Percentiles rank a stretch among this genome's conserved stretches.
Conservation (phyloP, 305 asterid genomes). For the Ilex paraguariensis region DNA sequence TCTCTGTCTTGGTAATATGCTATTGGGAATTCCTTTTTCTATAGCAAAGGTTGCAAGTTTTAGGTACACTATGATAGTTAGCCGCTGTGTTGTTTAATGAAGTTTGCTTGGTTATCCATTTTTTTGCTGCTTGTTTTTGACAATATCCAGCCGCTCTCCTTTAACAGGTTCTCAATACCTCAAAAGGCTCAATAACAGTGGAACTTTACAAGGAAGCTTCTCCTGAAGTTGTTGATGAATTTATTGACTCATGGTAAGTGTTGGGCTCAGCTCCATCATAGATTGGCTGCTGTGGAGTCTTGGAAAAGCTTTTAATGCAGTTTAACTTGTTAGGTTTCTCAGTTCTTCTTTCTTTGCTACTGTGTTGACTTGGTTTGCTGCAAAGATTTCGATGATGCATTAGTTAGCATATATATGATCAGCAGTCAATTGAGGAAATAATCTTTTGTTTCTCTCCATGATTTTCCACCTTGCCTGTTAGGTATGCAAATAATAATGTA, state of each 20-base stretch:
- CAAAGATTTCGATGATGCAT: not conserved
- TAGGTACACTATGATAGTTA: too few relatives aligned
- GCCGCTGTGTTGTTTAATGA: not conserved
- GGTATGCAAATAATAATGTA: too few relatives aligned
- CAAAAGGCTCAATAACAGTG: slow-evolving; percentile 75
- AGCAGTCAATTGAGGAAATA: not conserved
- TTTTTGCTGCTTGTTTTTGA: slow-evolving; percentile 6
- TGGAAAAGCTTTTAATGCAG: slow-evolving; percentile 6
- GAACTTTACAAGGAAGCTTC: slow-evolving; percentile 89
- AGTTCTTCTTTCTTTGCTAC: slow-evolving; percentile 1
- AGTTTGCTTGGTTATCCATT: slow-evolving; percentile 6
- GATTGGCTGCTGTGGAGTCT: slow-evolving; percentile 10
- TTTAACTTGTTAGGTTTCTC: not conserved
- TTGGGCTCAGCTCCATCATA: slow-evolving; percentile 9
- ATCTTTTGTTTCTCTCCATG: too few relatives aligned
- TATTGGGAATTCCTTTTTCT: not conserved
- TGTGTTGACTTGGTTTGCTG: not conserved
- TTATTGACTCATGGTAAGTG: slow-evolving; percentile 62
- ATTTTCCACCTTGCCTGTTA: too few relatives aligned
- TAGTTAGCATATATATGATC: not conserved
- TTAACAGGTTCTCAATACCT: slow-evolving; percentile 66
- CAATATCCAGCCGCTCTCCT: slow-evolving; percentile 8
- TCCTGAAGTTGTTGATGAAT: slow-evolving; percentile 64
- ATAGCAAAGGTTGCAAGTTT: too few relatives aligned
- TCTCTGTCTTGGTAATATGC: too few relatives aligned